Evolutionary conservation across 352 stramenopile species (phyloP), one percentile per base, ranked within the genome.

Genomic region (Globisporangium paroecandrum): DNA sequence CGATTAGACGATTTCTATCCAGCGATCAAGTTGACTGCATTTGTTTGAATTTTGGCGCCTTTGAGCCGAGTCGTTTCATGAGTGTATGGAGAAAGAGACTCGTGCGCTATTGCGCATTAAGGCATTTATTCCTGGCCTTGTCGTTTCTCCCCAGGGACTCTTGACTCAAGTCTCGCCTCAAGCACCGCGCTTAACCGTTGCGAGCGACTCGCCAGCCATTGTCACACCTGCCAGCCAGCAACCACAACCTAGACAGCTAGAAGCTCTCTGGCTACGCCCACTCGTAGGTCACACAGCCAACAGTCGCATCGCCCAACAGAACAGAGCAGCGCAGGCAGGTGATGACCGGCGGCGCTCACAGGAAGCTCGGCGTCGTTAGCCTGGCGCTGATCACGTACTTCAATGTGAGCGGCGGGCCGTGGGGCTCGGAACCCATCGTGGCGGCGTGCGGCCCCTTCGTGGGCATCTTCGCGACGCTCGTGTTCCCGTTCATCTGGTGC

Each of bases 361-460:
- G 81, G 47, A 75, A 90, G 58, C 66, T 91, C 56, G 83, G 83
- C 66, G 83, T 91, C 72, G 46, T 87, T 47, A 82, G 75, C 36
- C 78, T 91, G 15, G 83, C 83, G 43, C 79, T 94, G 47, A 93
- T 91, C 68, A 91, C 83, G 32, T 91, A 91, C 69, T 91, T 91
- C 63, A 91, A 91, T 49, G 83, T 91, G 46, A 89, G 79, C 59
- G 83, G 83, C 49, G 83, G 83, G 2, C 82, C 83, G 4, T 92
- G 83, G 83, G 83, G 83, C 10, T 85, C 72, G n/a, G 83, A 92
- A 60, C 82, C 82, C 12, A 73, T 92, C 24, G 69, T 92, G 27
- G 77, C 82, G n/a, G 72, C 81, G 0, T 90, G 84, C 34, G 84
- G 84, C 0, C 86, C 84, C 15, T 75, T 94, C 34, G 66, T 89